Conservation (phyloP, 768 basidiomycete genomes). For the Tricholoma terreum region DNA sequence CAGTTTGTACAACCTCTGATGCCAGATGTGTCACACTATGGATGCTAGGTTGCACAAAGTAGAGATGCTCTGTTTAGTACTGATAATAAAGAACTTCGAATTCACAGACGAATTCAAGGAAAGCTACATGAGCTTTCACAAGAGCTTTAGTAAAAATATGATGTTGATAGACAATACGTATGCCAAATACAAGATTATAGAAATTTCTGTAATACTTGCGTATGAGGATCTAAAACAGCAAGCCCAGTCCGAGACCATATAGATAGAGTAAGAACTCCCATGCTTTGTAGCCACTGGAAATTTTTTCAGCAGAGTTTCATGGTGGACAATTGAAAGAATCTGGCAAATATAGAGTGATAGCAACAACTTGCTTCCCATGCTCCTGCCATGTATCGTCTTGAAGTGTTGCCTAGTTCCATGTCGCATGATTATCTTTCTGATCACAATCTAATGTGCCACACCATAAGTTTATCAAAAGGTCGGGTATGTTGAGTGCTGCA, state of each 20-base stretch:
- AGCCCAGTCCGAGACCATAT: not conserved
- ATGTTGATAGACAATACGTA: not conserved
- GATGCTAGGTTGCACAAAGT: conserved; percentile 1
- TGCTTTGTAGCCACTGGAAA: not conserved
- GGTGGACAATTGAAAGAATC: conserved; percentile 25
- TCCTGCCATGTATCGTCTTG: conserved; percentile 27
- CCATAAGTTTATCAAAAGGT: too few relatives aligned
- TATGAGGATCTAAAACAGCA: not conserved
- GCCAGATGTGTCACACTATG: not conserved
- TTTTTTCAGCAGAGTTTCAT: conserved; percentile 16
- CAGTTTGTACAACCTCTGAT: not conserved
- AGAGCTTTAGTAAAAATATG: not conserved
- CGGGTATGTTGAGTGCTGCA: too few relatives aligned
- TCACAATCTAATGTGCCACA: too few relatives aligned
- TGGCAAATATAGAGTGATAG: conserved; percentile 20
- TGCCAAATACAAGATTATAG: not conserved
- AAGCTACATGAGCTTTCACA: not conserved
- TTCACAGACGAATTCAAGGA: not conserved
- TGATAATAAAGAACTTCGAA: not conserved
- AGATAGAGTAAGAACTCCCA: not conserved
- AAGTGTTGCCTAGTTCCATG: conserved; percentile 35
- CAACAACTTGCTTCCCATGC: conserved; percentile 27
- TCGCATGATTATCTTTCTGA: too few relatives aligned
- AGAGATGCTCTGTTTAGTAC: not conserved
- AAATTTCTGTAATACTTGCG: not conserved